Base-by-base conservation (phyloP, 2,329 filamentous ascomycete genomes). In the Aureobasidium sp. region DNA sequence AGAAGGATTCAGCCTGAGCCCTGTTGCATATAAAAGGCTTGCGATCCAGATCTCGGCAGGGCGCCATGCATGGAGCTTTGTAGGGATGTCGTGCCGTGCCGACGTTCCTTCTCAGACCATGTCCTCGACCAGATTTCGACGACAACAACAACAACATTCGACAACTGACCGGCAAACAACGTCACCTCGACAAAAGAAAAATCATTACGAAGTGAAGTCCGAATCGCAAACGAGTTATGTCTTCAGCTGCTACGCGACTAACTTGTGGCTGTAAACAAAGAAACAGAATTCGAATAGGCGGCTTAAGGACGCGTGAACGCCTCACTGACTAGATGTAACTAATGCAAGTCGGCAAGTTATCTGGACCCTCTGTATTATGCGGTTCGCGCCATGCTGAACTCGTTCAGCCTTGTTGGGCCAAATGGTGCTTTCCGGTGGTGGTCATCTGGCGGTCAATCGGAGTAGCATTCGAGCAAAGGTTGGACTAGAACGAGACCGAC, bases 401-500 rank as follows among this genome's bases (percentile, higher is more conserved):
- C 26, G 13, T 55, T 55, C 26, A 55, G 37, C 51, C 37, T 43
- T 41, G 7, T 6, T 29, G 26, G 32, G 36, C 24, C 32, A 29
- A 15, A 43, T 27, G 34, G 39, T 34, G 17, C 51, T 43, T 27
- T 6, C 36, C 32, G 13, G 26, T 32, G 51, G 51, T 55, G 51
- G 51, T 55, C 51, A 55, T 55, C 51, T 29, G 29, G 51, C 51
- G 51, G 37, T 55, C 51, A 43, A 43, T 10, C 51, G n/a, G 12
- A 26, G 51, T 41, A n/a, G 37, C n/a, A 55, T 37, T 26, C 51
- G 26, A 37, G 17, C 13, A 13, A 32, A 53, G 24, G 29, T 5
- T 20, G 15, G 5, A 43, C 47, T 12, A 43, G 26, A 41, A n/a
- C 37, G 46, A 17, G 26, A 15, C 27, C 5, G 46, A 55, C 10